Percentiles rank a stretch among this genome's conserved stretches.
Conservation (phyloP, 1,284 basidiomycete species). For the Pseudozyma sp. region DNA sequence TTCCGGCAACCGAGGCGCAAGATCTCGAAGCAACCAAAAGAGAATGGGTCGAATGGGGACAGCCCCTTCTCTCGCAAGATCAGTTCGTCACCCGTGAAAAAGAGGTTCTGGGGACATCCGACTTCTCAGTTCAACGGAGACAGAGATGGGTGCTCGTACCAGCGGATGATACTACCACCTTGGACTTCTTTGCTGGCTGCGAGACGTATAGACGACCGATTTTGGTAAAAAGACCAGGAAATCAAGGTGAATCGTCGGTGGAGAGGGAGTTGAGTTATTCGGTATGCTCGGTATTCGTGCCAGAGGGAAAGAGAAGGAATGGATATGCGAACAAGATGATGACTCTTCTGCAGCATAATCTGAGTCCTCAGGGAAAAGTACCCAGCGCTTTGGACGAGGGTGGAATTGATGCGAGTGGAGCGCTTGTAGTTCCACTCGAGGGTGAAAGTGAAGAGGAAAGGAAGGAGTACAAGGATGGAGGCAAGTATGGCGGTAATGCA, state of each 20-base stretch:
- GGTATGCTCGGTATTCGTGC: constrained; percentile 71
- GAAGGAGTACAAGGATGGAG: constrained; percentile 38
- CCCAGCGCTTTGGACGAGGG: constrained; percentile 5
- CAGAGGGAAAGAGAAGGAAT: constrained; percentile 70
- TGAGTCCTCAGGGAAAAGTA: constrained; percentile 51
- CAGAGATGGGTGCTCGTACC: constrained; percentile 42
- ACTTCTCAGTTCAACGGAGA: constrained; percentile 24
- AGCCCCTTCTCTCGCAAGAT: constrained; percentile 22
- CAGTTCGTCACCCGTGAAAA: constrained; percentile 40
- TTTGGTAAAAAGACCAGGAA: constrained; percentile 12
- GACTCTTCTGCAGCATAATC: constrained; percentile 73
- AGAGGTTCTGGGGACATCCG: constrained; percentile 13
- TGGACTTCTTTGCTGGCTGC: constrained; percentile 34
- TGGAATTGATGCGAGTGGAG: constrained; percentile 1
- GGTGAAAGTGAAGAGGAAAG: constrained; percentile 10
- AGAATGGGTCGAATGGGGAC: constrained; percentile 44
- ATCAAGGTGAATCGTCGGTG: constrained; percentile 4
- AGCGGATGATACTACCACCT: constrained; percentile 24
- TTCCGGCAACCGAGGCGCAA: constrained; percentile 28
- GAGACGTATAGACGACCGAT: constrained; percentile 44
- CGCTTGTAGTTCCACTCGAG: constrained; percentile 4
- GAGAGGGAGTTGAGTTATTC: constrained; percentile 27
- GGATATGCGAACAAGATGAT: constrained; percentile 75
- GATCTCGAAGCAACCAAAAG: constrained; percentile 38
- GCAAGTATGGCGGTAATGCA: constrained; percentile 68